A percentile compares a stretch with the other conserved stretches of the same genome.
These are phyloP conservation scores for Murraya koenigii DNA, from an alignment of 345 rosid species.

Conservation along the genomic window DNA sequence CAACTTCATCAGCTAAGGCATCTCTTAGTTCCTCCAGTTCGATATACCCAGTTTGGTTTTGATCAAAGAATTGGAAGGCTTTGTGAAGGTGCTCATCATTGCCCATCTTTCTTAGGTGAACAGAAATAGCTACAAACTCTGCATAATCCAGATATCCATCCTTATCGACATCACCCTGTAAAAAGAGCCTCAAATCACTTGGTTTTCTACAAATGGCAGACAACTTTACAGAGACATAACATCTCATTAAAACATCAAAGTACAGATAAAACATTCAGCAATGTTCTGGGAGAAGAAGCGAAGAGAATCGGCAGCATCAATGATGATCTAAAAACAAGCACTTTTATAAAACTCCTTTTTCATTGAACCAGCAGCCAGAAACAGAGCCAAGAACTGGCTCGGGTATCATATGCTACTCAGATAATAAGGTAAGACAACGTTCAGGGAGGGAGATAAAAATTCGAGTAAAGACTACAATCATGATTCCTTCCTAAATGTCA, in stretches of 20 bases:
- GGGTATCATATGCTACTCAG: background rate
- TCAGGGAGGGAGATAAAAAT: background rate
- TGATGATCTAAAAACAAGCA: background rate
- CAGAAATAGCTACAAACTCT: slow-evolving; percentile 90
- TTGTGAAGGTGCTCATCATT: slow-evolving; percentile 84
- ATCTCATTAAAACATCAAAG: background rate
- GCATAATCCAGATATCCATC: slow-evolving; percentile 78
- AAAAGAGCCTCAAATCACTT: slow-evolving; percentile 1
- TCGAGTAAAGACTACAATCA: background rate
- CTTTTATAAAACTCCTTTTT: background rate
- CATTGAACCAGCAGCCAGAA: background rate
- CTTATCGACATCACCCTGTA: slow-evolving; percentile 82
- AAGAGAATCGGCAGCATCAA: background rate
- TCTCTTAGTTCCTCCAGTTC: slow-evolving; percentile 83
- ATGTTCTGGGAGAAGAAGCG: background rate
- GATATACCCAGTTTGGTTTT: slow-evolving; percentile 66
- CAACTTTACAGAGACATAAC: background rate
- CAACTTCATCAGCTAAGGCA: slow-evolving; percentile 73
- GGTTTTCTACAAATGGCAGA: background rate
- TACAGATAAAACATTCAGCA: background rate
- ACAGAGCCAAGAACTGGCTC: background rate
- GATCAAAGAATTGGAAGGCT: slow-evolving; percentile 84
- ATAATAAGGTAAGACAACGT: background rate
- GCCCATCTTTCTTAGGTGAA: slow-evolving; percentile 90
- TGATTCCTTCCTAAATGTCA: background rate